A percentile compares a stretch with the other conserved stretches of the same genome.
Evolutionary conservation across 2,329 filamentous ascomycete genomes (phyloP).

Genomic region (Penicillium olsonii): DNA sequence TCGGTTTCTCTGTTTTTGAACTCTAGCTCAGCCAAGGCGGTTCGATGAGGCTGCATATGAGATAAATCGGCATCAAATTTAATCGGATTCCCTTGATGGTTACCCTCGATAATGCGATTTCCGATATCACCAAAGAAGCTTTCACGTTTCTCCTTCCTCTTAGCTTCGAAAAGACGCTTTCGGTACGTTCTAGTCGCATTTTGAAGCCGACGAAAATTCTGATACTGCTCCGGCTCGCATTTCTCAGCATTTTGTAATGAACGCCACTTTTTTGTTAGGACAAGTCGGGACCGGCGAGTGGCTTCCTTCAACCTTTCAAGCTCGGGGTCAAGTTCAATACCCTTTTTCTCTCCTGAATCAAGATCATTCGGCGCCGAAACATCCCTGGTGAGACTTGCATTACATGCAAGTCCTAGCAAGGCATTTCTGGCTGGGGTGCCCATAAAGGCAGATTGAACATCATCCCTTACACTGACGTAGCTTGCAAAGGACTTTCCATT

Average conservation of each 20-base stretch:
- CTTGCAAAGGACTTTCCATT: conserved; percentile 3
- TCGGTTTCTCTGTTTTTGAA: conserved; percentile 14
- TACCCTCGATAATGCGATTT: conserved; percentile 13
- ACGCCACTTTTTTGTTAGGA: not conserved
- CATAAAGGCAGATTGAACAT: conserved; percentile 13
- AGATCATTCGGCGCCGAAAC: conserved; percentile 10
- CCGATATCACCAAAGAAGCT: conserved; percentile 11
- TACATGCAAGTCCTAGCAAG: conserved; percentile 8
- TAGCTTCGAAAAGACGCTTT: conserved; percentile 1
- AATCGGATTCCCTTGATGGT: conserved; percentile 7
- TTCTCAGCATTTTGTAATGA: not conserved
- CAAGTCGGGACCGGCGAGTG: not conserved
- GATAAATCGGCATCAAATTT: conserved; percentile 5
- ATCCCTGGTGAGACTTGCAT: conserved; percentile 13
- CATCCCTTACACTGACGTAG: conserved; percentile 10
- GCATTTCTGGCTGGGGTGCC: conserved; percentile 9
- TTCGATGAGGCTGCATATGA: conserved; percentile 10
- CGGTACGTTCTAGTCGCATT: not conserved
- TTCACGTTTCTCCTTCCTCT: not conserved
- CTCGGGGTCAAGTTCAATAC: not conserved
- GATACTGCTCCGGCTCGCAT: not conserved
- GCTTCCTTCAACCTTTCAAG: not conserved
- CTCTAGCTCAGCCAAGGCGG: conserved; percentile 5
- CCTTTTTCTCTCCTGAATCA: conserved; percentile 1
- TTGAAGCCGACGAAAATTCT: not conserved